Evolutionary conservation across 805 yeast genomes (phyloP), one percentile per base, ranked within the genome.

Genomic region (Starmerella bombicola): DNA sequence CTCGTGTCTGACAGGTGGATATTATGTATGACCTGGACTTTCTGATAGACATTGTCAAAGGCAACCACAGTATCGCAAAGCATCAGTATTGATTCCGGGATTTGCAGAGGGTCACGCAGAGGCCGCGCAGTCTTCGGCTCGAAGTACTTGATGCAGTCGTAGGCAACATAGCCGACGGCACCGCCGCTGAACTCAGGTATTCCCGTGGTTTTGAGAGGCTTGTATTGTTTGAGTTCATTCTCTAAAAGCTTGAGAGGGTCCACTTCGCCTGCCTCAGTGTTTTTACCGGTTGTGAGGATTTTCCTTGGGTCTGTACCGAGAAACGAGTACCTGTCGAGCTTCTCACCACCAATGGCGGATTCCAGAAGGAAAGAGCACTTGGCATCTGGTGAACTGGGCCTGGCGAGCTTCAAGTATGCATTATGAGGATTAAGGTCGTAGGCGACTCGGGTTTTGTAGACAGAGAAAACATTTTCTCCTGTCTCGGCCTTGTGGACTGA

Each of bases 81-180:
- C 97, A 91, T 85, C 60, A 91, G 64, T 5, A 79, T 78, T 2
- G 95, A 80, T 62, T 91, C 99, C 0, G 99, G 99, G 9, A 91
- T 70, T 46, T 80, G 62, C 52, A 91, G 65, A 1, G 78, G 77
- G 59, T 91, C 97, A 51, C 79, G 74, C 51, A 86, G 67, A 2
- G 65, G 69, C 49, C 82, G 73, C 45, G 70, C 71, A 1, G 97
- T 88, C 52, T 70, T 78, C 45, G 99, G 99, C 64, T 91, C 99
- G 52, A 91, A 91, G 62, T 91, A 91, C 58, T 84, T 81, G 55
- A 91, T 80, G 66, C 99, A 91, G 61, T 91, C 99, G 55, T 91
- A 91, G 1, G 96, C 83, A 33, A 91, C 76, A 58, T 85, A 91
- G 2, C 99, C 99, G 40, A 88, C 71, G 5, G 97, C 97, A 48